These are phyloP conservation scores for Drosera spatulata DNA, from an alignment of 179 eudicot genomes.

Conservation along the genomic window DNA sequence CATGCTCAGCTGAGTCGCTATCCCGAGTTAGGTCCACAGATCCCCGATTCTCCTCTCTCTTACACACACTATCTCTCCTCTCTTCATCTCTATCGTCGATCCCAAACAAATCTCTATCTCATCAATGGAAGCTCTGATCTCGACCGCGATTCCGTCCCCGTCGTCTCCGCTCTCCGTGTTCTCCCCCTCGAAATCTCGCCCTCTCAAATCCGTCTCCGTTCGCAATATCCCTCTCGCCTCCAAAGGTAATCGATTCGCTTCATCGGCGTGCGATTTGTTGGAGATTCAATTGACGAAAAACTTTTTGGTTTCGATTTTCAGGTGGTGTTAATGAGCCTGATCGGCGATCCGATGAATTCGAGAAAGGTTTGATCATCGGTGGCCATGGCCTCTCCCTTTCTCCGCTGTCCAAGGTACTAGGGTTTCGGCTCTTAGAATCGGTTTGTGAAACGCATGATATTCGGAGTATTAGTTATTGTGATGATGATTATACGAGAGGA, in stretches of 20 bases:
- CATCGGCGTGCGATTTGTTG: not conserved
- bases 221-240: constrained; percentile 25
- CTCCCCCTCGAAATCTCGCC: constrained; percentile 25
- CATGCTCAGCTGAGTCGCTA: no score
- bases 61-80: no score
- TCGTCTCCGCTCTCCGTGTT: constrained; percentile 22
- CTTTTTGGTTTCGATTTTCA: constrained; percentile 7
- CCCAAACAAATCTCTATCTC: no score
- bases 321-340: constrained; percentile 45
- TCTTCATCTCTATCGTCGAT: no score
- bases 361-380: constrained; percentile 38
- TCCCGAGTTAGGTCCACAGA: no score
- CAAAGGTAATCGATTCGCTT: constrained; percentile 24
- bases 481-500: not conserved
- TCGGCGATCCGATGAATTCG: constrained; percentile 36
- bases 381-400: constrained; percentile 23
- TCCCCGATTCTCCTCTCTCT: no score
- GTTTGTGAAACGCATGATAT: not conserved
- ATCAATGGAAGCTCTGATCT: not conserved
- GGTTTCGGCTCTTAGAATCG: not conserved
- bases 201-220: constrained; percentile 23
- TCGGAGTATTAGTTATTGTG: no score
- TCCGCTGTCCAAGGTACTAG: constrained; percentile 53
- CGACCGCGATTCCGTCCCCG: constrained; percentile 29
- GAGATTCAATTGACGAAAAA: not conserved